Evolutionary conservation across 2,329 filamentous ascomycete species (phyloP), one percentile per base, ranked within the genome.

Genomic region (Dothiorella sarmentorum): DNA sequence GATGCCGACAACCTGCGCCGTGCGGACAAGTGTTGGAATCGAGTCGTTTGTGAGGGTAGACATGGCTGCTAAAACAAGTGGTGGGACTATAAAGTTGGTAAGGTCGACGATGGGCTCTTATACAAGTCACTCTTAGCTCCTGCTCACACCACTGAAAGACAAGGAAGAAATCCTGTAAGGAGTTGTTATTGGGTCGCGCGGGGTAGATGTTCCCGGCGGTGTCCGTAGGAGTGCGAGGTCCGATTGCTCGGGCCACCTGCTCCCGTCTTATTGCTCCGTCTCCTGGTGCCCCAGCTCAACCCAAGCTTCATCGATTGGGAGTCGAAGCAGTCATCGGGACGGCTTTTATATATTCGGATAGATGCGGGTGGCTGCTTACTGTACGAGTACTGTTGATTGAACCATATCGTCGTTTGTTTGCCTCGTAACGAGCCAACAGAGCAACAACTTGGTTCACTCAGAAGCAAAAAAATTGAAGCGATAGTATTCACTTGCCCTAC

Each of bases 1-100:
- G 11, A 64, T 49, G 26, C 61, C 63, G 26, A 64, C 56, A 13
- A 63, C 51, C 37, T 63, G 61, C 31, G 61, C 61, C 11, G 62
- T 59, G 60, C 61, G 63, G 18, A 63, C n/a, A 29, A 44, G 31
- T 18, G 29, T 15, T 3, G 57, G 55, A 15, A 59, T 22, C 2
- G 49, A 53, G 20, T 45, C 49, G 38, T 37, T 45, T 15, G 52
- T 44, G 26, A 40, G 13, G 3, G 33, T 18, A 9, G 49, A 26
- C 49, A 53, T 52, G 11, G 29, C 10, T 35, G 45, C 26, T 51
- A n/a, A n/a, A n/a, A n/a, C n/a, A n/a, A n/a, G n/a, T n/a, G n/a
- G n/a, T n/a, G n/a, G n/a, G n/a, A n/a, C n/a, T n/a, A n/a, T n/a
- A n/a, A n/a, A n/a, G n/a, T n/a, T n/a, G n/a, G n/a, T n/a, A n/a